A percentile compares a stretch with the other conserved stretches of the same genome.
Conservation (phyloP, 2,329 filamentous ascomycete species). For the Exophiala sp. region DNA sequence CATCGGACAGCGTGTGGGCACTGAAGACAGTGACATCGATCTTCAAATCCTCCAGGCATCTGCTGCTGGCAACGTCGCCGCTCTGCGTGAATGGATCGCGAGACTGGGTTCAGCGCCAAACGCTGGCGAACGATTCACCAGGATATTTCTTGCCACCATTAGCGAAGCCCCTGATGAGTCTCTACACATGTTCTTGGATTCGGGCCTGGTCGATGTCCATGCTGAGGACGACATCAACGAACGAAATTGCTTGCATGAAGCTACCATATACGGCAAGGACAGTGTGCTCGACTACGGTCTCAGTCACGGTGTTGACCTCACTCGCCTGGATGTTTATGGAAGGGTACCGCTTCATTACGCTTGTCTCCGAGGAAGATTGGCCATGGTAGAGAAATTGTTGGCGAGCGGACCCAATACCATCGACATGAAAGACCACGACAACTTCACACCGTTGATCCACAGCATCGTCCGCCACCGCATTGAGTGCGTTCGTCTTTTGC, state of each 20-base stretch:
- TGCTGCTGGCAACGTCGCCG: constrained; percentile 72
- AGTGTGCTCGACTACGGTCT: constrained; percentile 75
- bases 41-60: constrained; percentile 84
- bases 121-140: constrained; percentile 72
- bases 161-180: constrained; percentile 77
- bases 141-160: constrained; percentile 85
- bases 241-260: constrained; percentile 91
- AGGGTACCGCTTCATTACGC: constrained; percentile 92
- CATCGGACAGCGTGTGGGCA: constrained; percentile 49
- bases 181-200: constrained; percentile 72
- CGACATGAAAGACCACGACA: constrained; percentile 88
- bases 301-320: constrained; percentile 70
- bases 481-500: constrained; percentile 72
- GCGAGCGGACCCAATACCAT: constrained; percentile 69
- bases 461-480: constrained; percentile 85
- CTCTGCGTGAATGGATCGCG: constrained; percentile 74
- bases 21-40: constrained; percentile 87
- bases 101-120: constrained; percentile 63
- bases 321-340: constrained; percentile 86
- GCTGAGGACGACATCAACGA: constrained; percentile 98
- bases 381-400: constrained; percentile 74
- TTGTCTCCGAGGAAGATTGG: constrained; percentile 85
- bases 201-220: constrained; percentile 79
- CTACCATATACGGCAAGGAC: constrained; percentile 85
- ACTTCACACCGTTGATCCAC: constrained; percentile 93